phyloP scores from a whole-genome alignment of 192 early-diverging fungal species.

The Coemansia sp. region DNA sequence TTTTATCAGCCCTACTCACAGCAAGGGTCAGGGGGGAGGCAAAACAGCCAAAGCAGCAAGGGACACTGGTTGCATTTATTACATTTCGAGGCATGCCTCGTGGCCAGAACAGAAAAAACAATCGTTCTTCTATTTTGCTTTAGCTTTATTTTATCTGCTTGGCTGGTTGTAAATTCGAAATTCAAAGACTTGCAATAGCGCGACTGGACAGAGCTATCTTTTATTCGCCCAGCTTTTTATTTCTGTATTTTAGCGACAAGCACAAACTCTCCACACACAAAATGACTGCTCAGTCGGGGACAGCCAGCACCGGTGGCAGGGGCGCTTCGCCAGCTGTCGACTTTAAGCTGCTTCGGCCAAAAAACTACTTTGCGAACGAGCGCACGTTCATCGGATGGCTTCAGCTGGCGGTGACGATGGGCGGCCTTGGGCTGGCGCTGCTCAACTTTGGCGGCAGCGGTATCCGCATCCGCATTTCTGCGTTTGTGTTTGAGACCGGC shows the following conservation, averaged over 20 bases:
- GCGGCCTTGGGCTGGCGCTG: constrained; percentile 65
- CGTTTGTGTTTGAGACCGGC: constrained; percentile 51
- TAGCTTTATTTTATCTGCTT: not conserved
- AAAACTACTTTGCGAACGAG: constrained; percentile 89
- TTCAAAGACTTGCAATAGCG: too few relatives aligned
- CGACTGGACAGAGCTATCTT: not conserved
- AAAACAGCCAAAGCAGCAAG: not conserved
- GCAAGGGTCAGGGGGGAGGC: not conserved
- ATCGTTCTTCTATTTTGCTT: not conserved
- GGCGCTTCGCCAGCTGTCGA: constrained; percentile 23
- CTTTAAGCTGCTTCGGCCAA: constrained; percentile 58
- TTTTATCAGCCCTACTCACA: too few relatives aligned
- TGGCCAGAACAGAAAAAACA: not conserved
- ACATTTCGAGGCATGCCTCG: not conserved
- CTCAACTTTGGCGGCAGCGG: constrained; percentile 64
- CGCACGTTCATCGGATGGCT: constrained; percentile 84
- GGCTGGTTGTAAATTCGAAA: too few relatives aligned
- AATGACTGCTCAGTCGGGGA: not conserved
- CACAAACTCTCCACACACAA: not conserved
- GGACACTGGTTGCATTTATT: not conserved
- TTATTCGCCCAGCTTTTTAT: not conserved
- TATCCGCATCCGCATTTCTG: constrained; percentile 50
- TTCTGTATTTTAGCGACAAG: not conserved
- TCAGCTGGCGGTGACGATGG: constrained; percentile 66
- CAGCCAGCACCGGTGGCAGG: not conserved